Percentiles rank a stretch among this genome's conserved stretches.
phyloP scores from a whole-genome alignment of 2,329 filamentous ascomycete species.

The Penicillium decumbens region DNA sequence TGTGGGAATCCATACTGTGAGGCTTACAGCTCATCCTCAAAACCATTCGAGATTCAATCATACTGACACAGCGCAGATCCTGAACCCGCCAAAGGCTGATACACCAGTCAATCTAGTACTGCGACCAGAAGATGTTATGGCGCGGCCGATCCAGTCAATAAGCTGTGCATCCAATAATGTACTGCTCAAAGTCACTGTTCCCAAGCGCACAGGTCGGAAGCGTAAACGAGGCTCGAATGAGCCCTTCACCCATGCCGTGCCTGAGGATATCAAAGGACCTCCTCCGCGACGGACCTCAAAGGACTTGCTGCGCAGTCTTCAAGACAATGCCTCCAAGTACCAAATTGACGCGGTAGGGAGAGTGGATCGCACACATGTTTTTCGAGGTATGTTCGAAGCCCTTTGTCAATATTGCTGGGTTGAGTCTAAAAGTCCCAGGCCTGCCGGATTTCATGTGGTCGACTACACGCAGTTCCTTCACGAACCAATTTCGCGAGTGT shows the following conservation, averaged over 20 bases:
- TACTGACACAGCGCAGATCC: conserved; percentile 35
- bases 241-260: conserved; percentile 53
- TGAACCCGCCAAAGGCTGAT: conserved; percentile 45
- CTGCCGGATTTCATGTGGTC: conserved; percentile 85
- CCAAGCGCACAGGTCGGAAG: conserved; percentile 79
- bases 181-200: conserved; percentile 78
- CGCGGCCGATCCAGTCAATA: conserved; percentile 72
- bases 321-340: conserved; percentile 66
- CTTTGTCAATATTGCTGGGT: neutral
- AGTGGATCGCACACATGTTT: conserved; percentile 78
- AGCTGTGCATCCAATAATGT: conserved; percentile 75
- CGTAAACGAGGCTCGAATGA: conserved; percentile 72
- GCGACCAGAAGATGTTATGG: conserved; percentile 71
- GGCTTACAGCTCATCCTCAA: neutral
- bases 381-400: conserved; percentile 55
- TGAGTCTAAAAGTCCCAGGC: conserved; percentile 36
- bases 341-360: conserved; percentile 65
- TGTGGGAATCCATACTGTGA: conserved; percentile 49
- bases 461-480: conserved; percentile 63
- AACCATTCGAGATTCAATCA: neutral
- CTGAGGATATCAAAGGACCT: conserved; percentile 23
- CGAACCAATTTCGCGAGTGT: conserved; percentile 65
- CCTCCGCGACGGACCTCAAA: conserved; percentile 23
- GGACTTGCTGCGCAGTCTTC: conserved; percentile 48
- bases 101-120: conserved; percentile 65